Evolutionary conservation across 352 stramenopile species (phyloP), one percentile per base, ranked within the genome.

Genomic region (Peronospora farinosa): DNA sequence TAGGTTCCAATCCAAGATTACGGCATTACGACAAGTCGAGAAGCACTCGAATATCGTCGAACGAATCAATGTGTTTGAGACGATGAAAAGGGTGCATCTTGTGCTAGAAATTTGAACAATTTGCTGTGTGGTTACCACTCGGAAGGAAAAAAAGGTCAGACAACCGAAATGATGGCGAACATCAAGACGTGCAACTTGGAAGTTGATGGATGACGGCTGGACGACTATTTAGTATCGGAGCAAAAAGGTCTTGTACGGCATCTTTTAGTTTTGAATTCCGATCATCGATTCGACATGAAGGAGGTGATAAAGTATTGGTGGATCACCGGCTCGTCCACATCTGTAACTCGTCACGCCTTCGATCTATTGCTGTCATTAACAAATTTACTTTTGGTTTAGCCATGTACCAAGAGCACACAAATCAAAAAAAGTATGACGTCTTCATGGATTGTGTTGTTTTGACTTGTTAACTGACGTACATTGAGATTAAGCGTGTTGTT

Each of bases 91-190:
- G 53, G 80, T 89, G 45, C 67, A 89, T 40, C 60, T 88, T 23
- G 79, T 94, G 40, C 68, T 94, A 25, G 77, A 90, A 89, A 92
- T 35, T 47, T 94, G 40, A 92, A 94, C 60, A 94, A 92, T 62
- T 52, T 94, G 72, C 48, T 94, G 5, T 92, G 80, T 35, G 83
- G 83, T 2, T 90, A 86, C 40, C 84, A 94, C 46, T 40, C 78
- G 78, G 0, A 53, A 82, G 23, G 81, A 81, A 15, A 3, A 75
- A 74, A 7, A 53, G 77, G 19, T 81, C 81, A 44, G 82, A 92
- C 60, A 88, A 73, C n/a, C 43, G 74, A 88, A 21, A 92, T 95
- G 75, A 87, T 92, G 46, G 75, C 74, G 4, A 76, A 69, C 54
- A 91, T 92, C 47, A 88, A 88, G 42, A 65, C 62, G 15, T 88